Conservation (phyloP, 2,329 filamentous ascomycete genomes). For the Dothistroma pini region DNA sequence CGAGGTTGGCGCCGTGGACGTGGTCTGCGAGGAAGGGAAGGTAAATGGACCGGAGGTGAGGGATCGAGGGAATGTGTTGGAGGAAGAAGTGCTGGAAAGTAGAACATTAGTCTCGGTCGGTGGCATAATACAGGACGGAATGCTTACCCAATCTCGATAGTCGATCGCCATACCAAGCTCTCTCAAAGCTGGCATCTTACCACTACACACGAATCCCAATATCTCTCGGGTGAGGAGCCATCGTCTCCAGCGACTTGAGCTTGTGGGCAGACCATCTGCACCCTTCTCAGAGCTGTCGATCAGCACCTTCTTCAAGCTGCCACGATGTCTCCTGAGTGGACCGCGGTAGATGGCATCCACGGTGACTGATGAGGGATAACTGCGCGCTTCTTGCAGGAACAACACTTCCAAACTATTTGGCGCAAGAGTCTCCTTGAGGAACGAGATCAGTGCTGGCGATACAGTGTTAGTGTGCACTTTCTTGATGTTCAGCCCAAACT, state of each 20-base stretch:
- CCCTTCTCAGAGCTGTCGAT: constrained; percentile 64
- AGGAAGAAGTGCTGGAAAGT: constrained; percentile 67
- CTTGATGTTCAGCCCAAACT: constrained; percentile 65
- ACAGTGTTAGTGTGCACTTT: constrained; percentile 72
- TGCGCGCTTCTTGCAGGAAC: constrained; percentile 65
- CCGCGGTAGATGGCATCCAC: constrained; percentile 69
- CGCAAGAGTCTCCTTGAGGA: constrained; percentile 71
- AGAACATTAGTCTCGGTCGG: constrained; percentile 5
- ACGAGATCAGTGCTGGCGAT: constrained; percentile 64
- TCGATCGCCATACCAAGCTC: constrained; percentile 71
- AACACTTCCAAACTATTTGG: constrained; percentile 77
- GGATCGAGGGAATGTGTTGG: constrained; percentile 66
- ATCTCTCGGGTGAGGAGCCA: constrained; percentile 71
- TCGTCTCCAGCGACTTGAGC: constrained; percentile 54
- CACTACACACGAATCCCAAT: constrained; percentile 69
- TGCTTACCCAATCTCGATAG: constrained; percentile 72
- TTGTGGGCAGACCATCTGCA: constrained; percentile 39
- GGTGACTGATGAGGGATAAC: constrained; percentile 56
- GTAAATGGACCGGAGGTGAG: constrained; percentile 67
- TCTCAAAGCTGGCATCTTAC: constrained; percentile 66
- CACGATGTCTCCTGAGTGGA: constrained; percentile 65
- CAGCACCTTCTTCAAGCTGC: constrained; percentile 68
- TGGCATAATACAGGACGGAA: background rate
- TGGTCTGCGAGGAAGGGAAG: constrained; percentile 65
- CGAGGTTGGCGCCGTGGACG: constrained; percentile 52